Conservation (phyloP, 2,329 filamentous ascomycete genomes). For the Pleurostoma richardsiae region DNA sequence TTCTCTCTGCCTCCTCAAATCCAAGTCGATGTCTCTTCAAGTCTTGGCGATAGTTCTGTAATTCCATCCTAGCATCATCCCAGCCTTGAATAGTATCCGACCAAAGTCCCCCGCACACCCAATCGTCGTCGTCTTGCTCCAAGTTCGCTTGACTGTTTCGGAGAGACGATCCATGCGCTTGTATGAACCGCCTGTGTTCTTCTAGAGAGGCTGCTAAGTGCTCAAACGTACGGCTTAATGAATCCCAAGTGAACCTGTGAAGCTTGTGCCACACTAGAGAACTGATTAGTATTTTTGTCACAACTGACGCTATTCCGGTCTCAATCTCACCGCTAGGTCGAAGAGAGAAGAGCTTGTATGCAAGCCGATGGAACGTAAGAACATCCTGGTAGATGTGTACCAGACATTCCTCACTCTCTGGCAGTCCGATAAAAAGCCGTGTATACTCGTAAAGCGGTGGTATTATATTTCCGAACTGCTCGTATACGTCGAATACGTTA, state of each 20-base stretch:
- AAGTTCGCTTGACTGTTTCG: too few species aligned
- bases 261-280: constrained; percentile 21
- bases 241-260: constrained; percentile 24
- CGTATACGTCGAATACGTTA: constrained; percentile 1
- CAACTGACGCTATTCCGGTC: rapidly evolving
- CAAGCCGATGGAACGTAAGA: not conserved
- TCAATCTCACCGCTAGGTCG: constrained; percentile 1
- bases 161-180: too few species aligned
- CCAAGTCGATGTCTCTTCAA: constrained; percentile 16
- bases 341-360: constrained; percentile 1
- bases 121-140: too few species aligned
- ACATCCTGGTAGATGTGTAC: constrained; percentile 1
- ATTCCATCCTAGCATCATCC: constrained; percentile 17
- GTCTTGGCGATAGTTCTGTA: constrained; percentile 18
- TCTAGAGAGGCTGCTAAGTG: constrained; percentile 20
- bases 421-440: not conserved
- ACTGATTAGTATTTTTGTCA: not conserved
- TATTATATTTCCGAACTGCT: constrained; percentile 1
- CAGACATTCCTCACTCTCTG: not conserved
- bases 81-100: too few species aligned
- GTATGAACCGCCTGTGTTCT: constrained; percentile 10
- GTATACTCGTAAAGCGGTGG: not conserved
- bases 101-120: too few species aligned
- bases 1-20: not conserved
- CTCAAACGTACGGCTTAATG: constrained; percentile 18